Evolutionary conservation across 176 grass and related monocot genomes (phyloP).

Genomic region (Oryza coarctata): DNA sequence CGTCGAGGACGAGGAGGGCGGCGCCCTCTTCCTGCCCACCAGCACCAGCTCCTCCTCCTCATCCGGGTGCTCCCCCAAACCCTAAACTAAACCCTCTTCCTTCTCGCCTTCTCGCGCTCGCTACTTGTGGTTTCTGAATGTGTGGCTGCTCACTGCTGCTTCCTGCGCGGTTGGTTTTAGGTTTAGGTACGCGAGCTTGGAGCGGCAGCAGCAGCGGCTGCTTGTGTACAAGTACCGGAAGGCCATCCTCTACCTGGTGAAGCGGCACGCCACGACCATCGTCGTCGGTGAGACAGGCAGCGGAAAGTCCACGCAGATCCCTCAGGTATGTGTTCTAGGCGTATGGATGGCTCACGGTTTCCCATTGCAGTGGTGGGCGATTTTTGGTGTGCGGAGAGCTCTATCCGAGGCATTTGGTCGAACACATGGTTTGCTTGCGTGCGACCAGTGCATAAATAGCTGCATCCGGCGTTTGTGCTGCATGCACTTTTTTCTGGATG

Average conservation of each 20-base stretch:
- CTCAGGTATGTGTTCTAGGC: constrained; percentile 52
- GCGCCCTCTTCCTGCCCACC: constrained; percentile 63
- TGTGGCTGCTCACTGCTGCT: not conserved
- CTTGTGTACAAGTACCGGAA: constrained; percentile 88
- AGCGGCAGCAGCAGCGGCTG: constrained; percentile 73
- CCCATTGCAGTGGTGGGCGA: not conserved
- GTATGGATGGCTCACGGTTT: not conserved
- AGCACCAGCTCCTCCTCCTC: constrained; percentile 54
- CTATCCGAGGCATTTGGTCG: constrained; percentile 28
- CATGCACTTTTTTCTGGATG: not conserved
- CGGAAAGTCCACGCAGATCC: constrained; percentile 95
- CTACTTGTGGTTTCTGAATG: not conserved
- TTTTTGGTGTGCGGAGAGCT: not conserved
- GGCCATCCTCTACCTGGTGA: constrained; percentile 86
- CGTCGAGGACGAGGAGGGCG: constrained; percentile 87
- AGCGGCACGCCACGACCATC: constrained; percentile 80
- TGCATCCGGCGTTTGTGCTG: not conserved
- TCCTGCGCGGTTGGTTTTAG: constrained; percentile 22
- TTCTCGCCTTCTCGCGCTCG: not conserved
- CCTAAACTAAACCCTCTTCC: constrained; percentile 26
- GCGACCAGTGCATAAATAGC: not conserved
- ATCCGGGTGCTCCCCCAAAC: constrained; percentile 52
- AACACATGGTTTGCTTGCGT: constrained; percentile 5
- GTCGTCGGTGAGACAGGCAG: constrained; percentile 91
- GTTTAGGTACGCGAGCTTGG: constrained; percentile 64